phyloP scores from a whole-genome alignment of 345 rosid genomes.

The Pistacia atlantica region DNA sequence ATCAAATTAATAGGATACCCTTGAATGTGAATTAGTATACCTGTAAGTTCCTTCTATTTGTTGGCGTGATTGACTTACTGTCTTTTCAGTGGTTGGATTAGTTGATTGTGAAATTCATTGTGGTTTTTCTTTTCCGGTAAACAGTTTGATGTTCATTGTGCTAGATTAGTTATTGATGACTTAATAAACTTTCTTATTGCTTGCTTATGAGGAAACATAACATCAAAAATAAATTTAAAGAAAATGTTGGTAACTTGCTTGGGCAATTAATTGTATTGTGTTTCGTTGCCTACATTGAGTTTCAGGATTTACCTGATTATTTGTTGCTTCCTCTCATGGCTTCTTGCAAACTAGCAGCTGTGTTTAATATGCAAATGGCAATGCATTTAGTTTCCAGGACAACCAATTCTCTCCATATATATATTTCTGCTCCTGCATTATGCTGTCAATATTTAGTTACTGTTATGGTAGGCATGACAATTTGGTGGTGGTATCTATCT shows the following conservation, averaged over 20 bases:
- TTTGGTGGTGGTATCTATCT: neutral
- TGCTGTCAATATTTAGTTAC: neutral
- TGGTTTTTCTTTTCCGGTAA: neutral
- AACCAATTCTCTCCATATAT: neutral
- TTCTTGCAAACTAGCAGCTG: no score
- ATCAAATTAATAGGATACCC: neutral
- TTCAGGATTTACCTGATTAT: no score
- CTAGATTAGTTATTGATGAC: neutral
- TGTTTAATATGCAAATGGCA: no score
- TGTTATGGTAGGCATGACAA: neutral
- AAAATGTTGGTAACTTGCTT: neutral
- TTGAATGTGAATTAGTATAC: neutral
- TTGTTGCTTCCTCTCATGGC: no score
- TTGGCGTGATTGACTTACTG: neutral
- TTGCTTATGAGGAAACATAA: neutral
- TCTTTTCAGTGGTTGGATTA: neutral
- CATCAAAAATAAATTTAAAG: neutral
- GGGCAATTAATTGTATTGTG: neutral
- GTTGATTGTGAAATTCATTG: neutral
- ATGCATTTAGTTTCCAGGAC: no score
- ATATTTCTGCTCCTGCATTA: neutral
- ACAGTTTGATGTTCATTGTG: neutral
- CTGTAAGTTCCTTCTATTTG: neutral
- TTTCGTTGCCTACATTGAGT: neutral
- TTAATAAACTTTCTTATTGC: neutral